phyloP scores from a whole-genome alignment of 2,329 filamentous ascomycete species.

The Rhynchosporium agropyri region DNA sequence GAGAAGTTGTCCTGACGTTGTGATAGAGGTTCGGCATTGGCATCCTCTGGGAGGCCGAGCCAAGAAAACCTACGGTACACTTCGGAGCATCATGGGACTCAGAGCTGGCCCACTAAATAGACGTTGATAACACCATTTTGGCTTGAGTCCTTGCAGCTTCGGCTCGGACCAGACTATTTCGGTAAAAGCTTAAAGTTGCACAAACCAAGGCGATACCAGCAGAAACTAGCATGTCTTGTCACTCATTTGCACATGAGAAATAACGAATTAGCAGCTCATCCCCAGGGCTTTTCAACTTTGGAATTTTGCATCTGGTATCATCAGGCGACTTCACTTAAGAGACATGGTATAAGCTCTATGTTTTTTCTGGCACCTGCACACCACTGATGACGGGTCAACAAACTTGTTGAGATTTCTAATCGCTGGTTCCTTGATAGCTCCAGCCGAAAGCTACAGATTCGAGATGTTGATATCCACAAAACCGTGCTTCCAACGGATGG shows the following conservation, averaged over 20 bases:
- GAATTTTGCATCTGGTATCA: background rate
- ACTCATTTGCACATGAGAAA: background rate
- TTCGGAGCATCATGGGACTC: background rate
- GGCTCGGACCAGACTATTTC: conserved; percentile 9
- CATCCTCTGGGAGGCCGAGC: background rate
- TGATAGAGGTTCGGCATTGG: conserved; percentile 2
- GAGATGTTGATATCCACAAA: too few relatives aligned
- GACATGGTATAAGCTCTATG: too few relatives aligned
- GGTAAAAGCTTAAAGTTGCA: conserved; percentile 8
- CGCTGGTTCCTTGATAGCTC: too few relatives aligned
- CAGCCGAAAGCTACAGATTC: too few relatives aligned
- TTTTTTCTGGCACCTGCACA: too few relatives aligned
- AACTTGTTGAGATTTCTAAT: too few relatives aligned
- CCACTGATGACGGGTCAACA: too few relatives aligned
- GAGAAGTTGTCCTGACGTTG: conserved; percentile 2
- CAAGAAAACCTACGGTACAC: background rate
- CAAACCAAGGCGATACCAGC: background rate
- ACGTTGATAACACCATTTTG: background rate
- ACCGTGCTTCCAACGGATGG: too few relatives aligned
- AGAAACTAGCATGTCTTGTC: conserved; percentile 8
- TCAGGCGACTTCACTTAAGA: background rate
- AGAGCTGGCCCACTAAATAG: conserved; percentile 5
- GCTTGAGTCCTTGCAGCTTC: conserved; percentile 11
- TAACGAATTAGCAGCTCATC: conserved; percentile 9
- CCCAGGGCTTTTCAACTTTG: background rate